Evolutionary conservation across 1,139 yeast genomes (phyloP).

Genomic region (Zhuliangozyma blackwelliae): DNA sequence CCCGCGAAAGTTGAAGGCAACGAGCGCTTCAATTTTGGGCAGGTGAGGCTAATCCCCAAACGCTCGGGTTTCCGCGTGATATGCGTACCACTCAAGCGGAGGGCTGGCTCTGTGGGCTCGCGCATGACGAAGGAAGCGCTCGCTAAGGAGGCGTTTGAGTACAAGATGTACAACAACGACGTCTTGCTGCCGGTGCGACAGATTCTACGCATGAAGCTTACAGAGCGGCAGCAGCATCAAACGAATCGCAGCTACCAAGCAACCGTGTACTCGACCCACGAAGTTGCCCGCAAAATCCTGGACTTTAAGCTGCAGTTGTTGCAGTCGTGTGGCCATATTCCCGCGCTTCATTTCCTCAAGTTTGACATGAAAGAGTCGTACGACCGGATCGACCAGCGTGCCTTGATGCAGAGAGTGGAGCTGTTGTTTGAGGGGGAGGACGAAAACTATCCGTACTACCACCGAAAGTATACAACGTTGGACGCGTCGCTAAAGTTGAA

Average conservation of each 20-base stretch:
- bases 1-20: constrained; percentile 5
- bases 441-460: constrained; percentile 12
- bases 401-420: constrained; percentile 32
- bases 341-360: constrained; percentile 51
- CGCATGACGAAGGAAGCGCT: constrained; percentile 2
- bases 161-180: constrained; percentile 14
- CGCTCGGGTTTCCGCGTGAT: constrained; percentile 53
- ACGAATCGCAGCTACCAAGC: constrained; percentile 1
- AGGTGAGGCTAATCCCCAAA: constrained; percentile 52
- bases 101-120: constrained; percentile 9
- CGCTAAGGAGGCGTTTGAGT: constrained; percentile 14
- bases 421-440: constrained; percentile 20
- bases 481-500: constrained; percentile 5
- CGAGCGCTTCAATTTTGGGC: constrained; percentile 28
- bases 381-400: constrained; percentile 61
- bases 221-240: neutral
- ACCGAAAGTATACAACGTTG: constrained; percentile 8
- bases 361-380: constrained; percentile 80
- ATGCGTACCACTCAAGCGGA: constrained; percentile 46
- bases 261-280: constrained; percentile 22
- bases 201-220: constrained; percentile 10
- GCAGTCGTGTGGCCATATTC: constrained; percentile 19
- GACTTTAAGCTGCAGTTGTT: constrained; percentile 14
- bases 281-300: constrained; percentile 19
- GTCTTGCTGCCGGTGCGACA: constrained; percentile 21